Conservation (phyloP, 208 protist genomes). For the Trypanosoma rangeli region DNA sequence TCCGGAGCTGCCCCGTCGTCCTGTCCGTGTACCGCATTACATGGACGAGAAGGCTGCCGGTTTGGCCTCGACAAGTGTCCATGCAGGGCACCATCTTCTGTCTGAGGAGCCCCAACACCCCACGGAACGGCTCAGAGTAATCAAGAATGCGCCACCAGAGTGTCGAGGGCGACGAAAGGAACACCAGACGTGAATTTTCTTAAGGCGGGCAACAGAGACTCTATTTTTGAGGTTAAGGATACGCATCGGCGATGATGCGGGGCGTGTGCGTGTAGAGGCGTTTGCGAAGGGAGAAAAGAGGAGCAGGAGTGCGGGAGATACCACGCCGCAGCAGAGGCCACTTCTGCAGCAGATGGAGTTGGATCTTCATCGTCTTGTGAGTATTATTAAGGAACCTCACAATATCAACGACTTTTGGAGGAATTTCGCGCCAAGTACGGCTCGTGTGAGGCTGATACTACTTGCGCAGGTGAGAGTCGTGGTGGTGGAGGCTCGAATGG, state of each 20-base stretch:
- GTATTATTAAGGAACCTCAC: constrained; percentile 76
- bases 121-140: constrained; percentile 6
- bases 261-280: background rate
- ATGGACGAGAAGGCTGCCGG: constrained; percentile 54
- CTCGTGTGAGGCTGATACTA: background rate
- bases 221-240: constrained; percentile 15
- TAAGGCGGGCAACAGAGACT: background rate
- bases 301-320: constrained; percentile 19
- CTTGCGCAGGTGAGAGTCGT: background rate
- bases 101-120: background rate
- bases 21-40: constrained; percentile 27
- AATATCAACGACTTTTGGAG: constrained; percentile 64
- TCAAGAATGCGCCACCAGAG: constrained; percentile 4
- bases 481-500: background rate
- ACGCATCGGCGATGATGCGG: background rate
- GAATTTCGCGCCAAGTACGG: constrained; percentile 75
- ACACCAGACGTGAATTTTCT: background rate
- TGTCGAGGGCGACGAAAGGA: background rate
- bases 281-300: background rate
- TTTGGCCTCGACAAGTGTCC: constrained; percentile 69
- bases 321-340: constrained; percentile 17
- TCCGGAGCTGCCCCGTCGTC: constrained; percentile 37
- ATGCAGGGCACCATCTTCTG: constrained; percentile 62
- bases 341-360: constrained; percentile 52
- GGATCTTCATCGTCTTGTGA: constrained; percentile 82